Evolutionary conservation across 257 asterid species (phyloP).

Genomic region (Fraxinus anomala): DNA sequence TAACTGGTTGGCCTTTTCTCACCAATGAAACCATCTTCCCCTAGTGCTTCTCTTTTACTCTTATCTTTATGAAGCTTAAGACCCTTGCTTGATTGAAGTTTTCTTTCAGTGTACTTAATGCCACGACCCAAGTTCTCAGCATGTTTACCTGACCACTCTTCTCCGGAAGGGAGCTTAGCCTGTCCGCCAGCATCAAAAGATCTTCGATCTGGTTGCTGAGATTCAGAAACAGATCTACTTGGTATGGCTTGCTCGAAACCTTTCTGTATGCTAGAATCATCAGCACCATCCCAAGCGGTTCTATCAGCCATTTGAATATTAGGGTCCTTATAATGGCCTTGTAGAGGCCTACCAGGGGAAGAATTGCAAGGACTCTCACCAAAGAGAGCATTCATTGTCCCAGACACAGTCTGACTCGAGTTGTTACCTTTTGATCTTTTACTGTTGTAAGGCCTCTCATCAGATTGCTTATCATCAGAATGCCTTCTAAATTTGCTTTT

Average conservation of each 20-base stretch:
- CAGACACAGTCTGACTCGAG: constrained; percentile 48
- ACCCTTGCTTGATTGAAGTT: constrained; percentile 47
- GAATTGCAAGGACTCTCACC: constrained; percentile 57
- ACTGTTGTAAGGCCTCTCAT: constrained; percentile 43
- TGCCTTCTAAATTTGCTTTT: constrained; percentile 60
- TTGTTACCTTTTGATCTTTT: constrained; percentile 60
- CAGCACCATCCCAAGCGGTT: constrained; percentile 38
- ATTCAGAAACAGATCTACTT: constrained; percentile 47
- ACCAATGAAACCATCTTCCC: constrained; percentile 38
- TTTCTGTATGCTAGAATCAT: constrained; percentile 47
- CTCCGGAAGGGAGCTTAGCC: constrained; percentile 43
- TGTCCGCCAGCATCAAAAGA: constrained; percentile 43
- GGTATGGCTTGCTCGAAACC: constrained; percentile 42
- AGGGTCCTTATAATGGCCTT: constrained; percentile 36
- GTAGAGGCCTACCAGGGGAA: constrained; percentile 56
- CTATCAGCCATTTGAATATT: constrained; percentile 39
- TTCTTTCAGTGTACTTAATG: constrained; percentile 54
- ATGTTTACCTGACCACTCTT: constrained; percentile 58
- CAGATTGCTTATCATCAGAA: constrained; percentile 51
- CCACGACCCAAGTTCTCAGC: constrained; percentile 44
- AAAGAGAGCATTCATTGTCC: constrained; percentile 46
- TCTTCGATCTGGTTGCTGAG: constrained; percentile 53
- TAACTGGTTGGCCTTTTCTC: constrained; percentile 43
- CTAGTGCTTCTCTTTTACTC: constrained; percentile 38
- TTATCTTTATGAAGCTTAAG: constrained; percentile 44